Conservation (phyloP, 2,329 filamentous ascomycete species). For the Arthrobotrys conoides region DNA sequence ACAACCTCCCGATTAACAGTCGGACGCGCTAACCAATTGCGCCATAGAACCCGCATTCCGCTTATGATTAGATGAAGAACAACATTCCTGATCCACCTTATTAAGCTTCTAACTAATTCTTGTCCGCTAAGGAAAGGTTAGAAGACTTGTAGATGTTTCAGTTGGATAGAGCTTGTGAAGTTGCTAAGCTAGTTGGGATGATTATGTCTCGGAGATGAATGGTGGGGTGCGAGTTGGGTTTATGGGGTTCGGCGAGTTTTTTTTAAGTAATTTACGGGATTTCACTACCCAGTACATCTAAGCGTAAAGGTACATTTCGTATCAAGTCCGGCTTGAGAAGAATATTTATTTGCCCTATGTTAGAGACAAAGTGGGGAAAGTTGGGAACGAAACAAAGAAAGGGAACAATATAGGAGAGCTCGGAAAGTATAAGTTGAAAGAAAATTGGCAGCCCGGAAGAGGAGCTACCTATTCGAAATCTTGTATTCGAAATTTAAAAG, state of each 20-base stretch:
- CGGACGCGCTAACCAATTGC: slow-evolving; percentile 60
- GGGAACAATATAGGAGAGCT: not conserved
- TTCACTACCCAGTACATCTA: no score
- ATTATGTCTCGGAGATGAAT: not conserved
- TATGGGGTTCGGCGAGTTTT: no score
- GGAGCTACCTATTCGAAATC: not conserved
- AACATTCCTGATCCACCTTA: not conserved
- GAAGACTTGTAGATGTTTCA: not conserved
- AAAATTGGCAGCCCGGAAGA: not conserved
- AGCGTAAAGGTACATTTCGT: not conserved
- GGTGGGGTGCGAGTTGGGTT: no score
- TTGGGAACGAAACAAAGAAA: not conserved
- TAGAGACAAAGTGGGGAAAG: not conserved
- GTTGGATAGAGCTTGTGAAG: not conserved
- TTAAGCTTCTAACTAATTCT: not conserved
- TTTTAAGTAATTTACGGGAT: no score
- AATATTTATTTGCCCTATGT: not conserved
- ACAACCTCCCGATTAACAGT: slow-evolving; percentile 60
- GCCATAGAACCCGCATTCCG: slow-evolving; percentile 55
- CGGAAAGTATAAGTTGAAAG: not conserved
- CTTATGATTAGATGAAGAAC: slow-evolving; percentile 35
- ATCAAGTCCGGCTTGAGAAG: not conserved
- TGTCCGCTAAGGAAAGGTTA: not conserved
- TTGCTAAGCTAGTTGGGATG: not conserved
- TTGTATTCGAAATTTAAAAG: not conserved